A percentile compares a stretch with the other conserved stretches of the same genome.
Evolutionary conservation across 495 filamentous ascomycete species (phyloP).

Genomic region (Aspergillus hancockii): DNA sequence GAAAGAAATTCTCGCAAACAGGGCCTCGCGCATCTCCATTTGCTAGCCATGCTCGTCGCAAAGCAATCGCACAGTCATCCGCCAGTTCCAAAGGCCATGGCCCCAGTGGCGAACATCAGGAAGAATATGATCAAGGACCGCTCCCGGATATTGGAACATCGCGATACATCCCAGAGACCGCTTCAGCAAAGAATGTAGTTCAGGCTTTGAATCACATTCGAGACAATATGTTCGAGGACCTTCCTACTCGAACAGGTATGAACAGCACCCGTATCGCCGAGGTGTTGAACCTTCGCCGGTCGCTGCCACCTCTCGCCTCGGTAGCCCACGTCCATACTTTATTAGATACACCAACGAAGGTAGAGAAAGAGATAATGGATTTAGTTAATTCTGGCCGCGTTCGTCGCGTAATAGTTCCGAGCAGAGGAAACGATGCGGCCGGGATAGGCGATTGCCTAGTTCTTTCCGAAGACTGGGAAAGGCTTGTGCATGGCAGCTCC

Average conservation of each 20-base stretch:
- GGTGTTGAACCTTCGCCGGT: slow-evolving; percentile 64
- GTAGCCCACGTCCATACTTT: slow-evolving; percentile 72
- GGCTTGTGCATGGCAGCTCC: slow-evolving; percentile 46
- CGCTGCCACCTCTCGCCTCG: slow-evolving; percentile 69
- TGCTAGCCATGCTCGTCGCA: slow-evolving; percentile 56
- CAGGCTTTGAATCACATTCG: slow-evolving; percentile 64
- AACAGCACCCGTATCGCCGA: slow-evolving; percentile 71
- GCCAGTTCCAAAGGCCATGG: slow-evolving; percentile 27
- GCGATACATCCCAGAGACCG: slow-evolving; percentile 43
- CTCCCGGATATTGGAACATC: slow-evolving; percentile 43
- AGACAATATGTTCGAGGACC: slow-evolving; percentile 64
- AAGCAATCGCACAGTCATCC: slow-evolving; percentile 44
- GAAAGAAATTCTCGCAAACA: slow-evolving; percentile 29
- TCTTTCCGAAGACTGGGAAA: slow-evolving; percentile 62
- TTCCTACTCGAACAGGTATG: slow-evolving; percentile 72
- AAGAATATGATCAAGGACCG: slow-evolving; percentile 46
- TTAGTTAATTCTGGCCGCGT: slow-evolving; percentile 59
- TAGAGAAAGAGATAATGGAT: slow-evolving; percentile 72
- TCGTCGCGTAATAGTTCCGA: slow-evolving; percentile 66
- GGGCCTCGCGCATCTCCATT: slow-evolving; percentile 48
- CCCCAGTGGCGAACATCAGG: slow-evolving; percentile 26
- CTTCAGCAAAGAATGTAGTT: slow-evolving; percentile 61
- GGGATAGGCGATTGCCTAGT: slow-evolving; percentile 71
- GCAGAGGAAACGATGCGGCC: slow-evolving; percentile 58
- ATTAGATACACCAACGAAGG: slow-evolving; percentile 62